Evolutionary conservation across 2,329 filamentous ascomycete genomes (phyloP).

Genomic region (Exophiala alcalophila): DNA sequence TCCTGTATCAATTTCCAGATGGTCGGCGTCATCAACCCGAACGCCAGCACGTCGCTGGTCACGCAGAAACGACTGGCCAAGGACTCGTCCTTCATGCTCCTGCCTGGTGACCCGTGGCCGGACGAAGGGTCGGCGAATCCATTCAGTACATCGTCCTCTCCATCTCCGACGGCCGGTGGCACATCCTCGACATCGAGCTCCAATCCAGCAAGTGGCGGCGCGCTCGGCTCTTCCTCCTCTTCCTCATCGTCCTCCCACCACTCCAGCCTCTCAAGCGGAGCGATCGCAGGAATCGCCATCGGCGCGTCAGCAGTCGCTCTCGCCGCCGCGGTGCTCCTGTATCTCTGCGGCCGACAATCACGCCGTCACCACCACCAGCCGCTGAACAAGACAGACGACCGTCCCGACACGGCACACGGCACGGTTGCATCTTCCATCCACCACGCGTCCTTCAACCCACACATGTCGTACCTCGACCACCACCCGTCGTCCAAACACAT

Average conservation of each 20-base stretch:
- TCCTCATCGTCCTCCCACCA: background rate
- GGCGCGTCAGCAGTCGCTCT: slow-evolving; percentile 18
- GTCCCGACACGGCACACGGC: slow-evolving; percentile 11
- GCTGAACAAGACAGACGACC: slow-evolving; percentile 5
- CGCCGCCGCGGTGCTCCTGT: slow-evolving; percentile 17
- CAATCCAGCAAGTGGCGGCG: background rate
- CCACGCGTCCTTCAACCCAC: slow-evolving; percentile 2
- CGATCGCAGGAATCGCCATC: slow-evolving; percentile 24
- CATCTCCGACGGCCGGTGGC: slow-evolving; percentile 6
- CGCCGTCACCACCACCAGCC: slow-evolving; percentile 2
- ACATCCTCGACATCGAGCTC: background rate
- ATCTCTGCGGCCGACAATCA: slow-evolving; percentile 21
- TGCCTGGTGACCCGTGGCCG: slow-evolving; percentile 28
- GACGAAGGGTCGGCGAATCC: slow-evolving; percentile 19
- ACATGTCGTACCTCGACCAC: slow-evolving; percentile 18
- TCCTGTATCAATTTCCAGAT: slow-evolving; percentile 66
- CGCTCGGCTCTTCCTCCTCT: too few species aligned
- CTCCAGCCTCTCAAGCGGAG: slow-evolving; percentile 14
- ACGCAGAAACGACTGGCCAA: slow-evolving; percentile 25
- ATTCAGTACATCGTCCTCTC: slow-evolving; percentile 13
- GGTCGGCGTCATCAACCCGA: slow-evolving; percentile 72
- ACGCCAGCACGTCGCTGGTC: slow-evolving; percentile 24
- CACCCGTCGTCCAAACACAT: slow-evolving; percentile 21
- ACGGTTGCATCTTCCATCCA: slow-evolving; percentile 3
- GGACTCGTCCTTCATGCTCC: slow-evolving; percentile 24